Conservation (phyloP, 139 green algal genomes). For the Micromonas pusilla region DNA sequence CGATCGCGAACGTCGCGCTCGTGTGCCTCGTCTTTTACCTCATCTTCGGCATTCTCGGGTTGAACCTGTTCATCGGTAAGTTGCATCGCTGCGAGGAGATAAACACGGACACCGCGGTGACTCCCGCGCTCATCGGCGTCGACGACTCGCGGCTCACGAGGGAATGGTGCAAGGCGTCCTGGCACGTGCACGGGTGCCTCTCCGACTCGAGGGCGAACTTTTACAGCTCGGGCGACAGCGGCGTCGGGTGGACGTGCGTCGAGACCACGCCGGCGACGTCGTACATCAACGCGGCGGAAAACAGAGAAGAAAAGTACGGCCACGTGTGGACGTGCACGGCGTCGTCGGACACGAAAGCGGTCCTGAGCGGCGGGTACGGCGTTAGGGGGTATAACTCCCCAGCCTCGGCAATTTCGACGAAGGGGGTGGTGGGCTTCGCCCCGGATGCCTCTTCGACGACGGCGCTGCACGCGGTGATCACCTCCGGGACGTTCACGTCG, state of each 20-base stretch:
- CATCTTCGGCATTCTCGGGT: slow-evolving; percentile 43
- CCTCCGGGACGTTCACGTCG: not conserved
- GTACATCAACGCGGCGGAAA: not conserved
- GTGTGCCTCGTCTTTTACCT: slow-evolving; percentile 36
- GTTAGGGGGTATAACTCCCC: too few species aligned
- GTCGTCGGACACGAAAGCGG: not conserved
- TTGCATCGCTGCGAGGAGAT: not conserved
- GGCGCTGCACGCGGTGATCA: not conserved
- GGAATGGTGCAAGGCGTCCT: not conserved
- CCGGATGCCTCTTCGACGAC: slow-evolving; percentile 28
- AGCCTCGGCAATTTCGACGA: too few species aligned
- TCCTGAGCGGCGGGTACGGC: not conserved
- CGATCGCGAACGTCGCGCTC: slow-evolving; percentile 32
- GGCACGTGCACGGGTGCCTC: not conserved
- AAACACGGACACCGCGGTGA: not conserved
- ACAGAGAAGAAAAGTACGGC: not conserved
- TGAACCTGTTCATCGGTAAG: slow-evolving; percentile 39
- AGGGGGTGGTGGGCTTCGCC: too few species aligned
- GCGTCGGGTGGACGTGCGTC: not conserved
- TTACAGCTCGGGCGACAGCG: slow-evolving; percentile 20
- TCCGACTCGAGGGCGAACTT: not conserved
- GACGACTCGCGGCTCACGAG: not conserved
- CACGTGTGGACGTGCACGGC: not conserved
- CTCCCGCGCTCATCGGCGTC: not conserved
- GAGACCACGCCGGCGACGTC: not conserved